Base-by-base conservation (phyloP, 768 basidiomycete genomes). In the Phlebiopsis gigantea region DNA sequence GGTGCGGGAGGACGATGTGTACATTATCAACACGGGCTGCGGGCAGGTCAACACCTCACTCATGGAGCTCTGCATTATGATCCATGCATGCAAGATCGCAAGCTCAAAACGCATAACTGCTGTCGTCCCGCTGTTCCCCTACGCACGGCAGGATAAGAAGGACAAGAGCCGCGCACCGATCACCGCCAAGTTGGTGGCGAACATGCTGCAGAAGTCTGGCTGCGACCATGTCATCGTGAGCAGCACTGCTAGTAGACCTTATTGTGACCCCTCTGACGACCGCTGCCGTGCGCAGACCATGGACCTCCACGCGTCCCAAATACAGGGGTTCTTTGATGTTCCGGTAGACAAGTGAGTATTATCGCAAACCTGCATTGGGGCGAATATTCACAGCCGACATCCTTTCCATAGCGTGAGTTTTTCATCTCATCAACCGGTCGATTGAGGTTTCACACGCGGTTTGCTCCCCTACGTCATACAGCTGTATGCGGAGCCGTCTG, bases 41-140 rank as follows among this genome's bases (percentile, higher is more conserved):
- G 85, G 88, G 22, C 77, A 85, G 55, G 83, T 98, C 64, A 98
- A 98, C 68, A 94, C 92, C 25, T 80, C 95, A 41, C 83, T 99
- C 61, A 98, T 99, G 93, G 97, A 98, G 71, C 82, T 94, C 46
- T 93, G 95, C 70, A 98, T 98, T 67, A 96, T 99, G 93, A 93
- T 98, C 66, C 95, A 98, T 69, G 95, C 97, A 9, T 97, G 96
- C 84, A 96, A 95, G 76, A 98, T 98, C 66, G 96, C 97, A n/a
- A 96, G 93, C 62, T 95, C 97, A 46, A 91, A 90, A 72, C 80
- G 97, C 59, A 98, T 99, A 68, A 99, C 97, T 5, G 97, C 96
- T n/a, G 94, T 99, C 61, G 83, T 98, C 57, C 97, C 97, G 42
- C 82, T 97, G 31, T 99, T 93, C 73, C 96, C 97, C 1, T 99